Base-by-base conservation (phyloP, 1,284 basidiomycete genomes). In the Trametes polyzona region DNA sequence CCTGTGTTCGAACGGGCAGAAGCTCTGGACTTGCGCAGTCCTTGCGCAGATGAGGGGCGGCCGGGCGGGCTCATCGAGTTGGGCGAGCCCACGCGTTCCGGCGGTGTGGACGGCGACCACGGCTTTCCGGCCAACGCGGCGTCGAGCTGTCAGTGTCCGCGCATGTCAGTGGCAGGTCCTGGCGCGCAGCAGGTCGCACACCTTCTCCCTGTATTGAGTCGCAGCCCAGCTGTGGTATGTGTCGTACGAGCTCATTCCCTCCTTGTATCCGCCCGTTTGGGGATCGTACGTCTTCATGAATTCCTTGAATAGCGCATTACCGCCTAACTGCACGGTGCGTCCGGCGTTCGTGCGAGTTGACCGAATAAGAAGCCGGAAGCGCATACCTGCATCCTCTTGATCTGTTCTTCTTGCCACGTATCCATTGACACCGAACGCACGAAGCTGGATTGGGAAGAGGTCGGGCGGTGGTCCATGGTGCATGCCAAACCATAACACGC, bases 381-480 rank as follows among this genome's bases (percentile, higher is more conserved):
- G 61, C 78, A 48, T 41, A 93, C 92, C 84, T 91, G 87, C 93
- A 98, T 96, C 64, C 94, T 87, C 68, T 78, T 87, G 65, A 96
- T 79, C 73, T 98, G 95, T 52, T 95, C 92, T 36, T 88, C 84
- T 57, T 93, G 90, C 95, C 95, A 97, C 67, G 93, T 90, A 75
- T 96, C 95, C 95, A 97, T 97, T 54, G 94, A 95, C 66, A 94
- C 86, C 46, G 92, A 95, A 68, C 94, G 83, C 52, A 96, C 92
- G 75, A 96, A 96, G 69, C 92, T 95, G 73, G n/a, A 36, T 23
- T 37, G 59, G 47, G 26, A 46, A 55, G 42, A 33, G 48, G 51
- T 50, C 47, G 14, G 19, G 49, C 37, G 10, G 27, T 16, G 39
- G 47, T 39, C 58, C 32, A 30, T 44, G 37, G 16, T 47, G 41